Base-by-base conservation (phyloP, 2,329 filamentous ascomycete genomes). In the Arthrobotrys megalospora region DNA sequence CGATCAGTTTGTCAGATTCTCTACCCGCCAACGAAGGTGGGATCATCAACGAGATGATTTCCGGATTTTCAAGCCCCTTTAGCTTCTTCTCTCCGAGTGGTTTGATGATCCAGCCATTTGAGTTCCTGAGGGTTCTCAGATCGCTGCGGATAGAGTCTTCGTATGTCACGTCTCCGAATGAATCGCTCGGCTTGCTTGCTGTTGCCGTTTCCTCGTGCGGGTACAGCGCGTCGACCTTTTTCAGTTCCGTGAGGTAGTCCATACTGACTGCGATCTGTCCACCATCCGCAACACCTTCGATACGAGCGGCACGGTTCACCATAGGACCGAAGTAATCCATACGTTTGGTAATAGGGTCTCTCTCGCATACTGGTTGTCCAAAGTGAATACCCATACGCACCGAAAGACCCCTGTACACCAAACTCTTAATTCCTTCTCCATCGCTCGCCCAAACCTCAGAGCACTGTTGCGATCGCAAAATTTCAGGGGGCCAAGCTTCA, bases 241-340 rank as follows among this genome's bases (percentile, higher is more conserved):
- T 79, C 14, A 79, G 34, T 19, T 99, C 96, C 11, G 92, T 93
- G 82, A 99, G 97, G 85, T 98, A 98, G 84, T 99, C 96, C 0
- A 94, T 94, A 0, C 94, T 97, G 1, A 98, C 96, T 0, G 95
- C 96, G 80, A 98, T 97, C 84, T 99, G 95, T 0, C 96, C 96
- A 79, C 96, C 96, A 83, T 99, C 96, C 41, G 96, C 96, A 50
- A 97, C 94, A 21, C 93, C 92, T 6, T 93, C 96, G 80, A 99
- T 97, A 85, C 96, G 92, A 14, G 96, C 92, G 0, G 96, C 93
- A 83, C 96, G 94, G 85, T 99, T 99, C 82, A 99, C 96, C 94
- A 99, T 99, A 12, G 96, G 96, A 0, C 96, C 96, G 83, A 98
- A 99, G 85, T 99, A 99, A 82, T 99, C 96, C 96, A 99, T 99